These are phyloP conservation scores for Bocquillonia castaneifolia DNA, from an alignment of 441 rosid genomes.

Conservation along the genomic window DNA sequence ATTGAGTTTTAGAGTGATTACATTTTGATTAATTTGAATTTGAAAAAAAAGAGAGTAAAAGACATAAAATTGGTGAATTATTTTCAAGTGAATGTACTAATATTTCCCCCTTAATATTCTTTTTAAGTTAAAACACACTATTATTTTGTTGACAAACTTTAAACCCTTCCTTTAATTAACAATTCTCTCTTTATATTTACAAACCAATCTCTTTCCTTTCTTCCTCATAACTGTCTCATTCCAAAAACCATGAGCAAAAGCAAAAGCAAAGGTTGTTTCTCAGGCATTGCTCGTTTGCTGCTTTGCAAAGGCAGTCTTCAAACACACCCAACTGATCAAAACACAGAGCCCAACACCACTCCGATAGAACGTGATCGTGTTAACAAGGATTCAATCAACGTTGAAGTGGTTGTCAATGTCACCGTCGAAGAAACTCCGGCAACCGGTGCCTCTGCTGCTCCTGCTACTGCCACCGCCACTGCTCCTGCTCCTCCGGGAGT, in stretches of 20 bases:
- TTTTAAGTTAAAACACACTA: too few relatives aligned
- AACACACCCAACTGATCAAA: conserved; percentile 63
- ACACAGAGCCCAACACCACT: not conserved
- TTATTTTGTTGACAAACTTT: not conserved
- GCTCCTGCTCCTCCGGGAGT: conserved; percentile 45
- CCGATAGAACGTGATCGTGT: conserved; percentile 14
- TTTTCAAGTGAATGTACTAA: too few relatives aligned
- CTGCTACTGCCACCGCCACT: not conserved
- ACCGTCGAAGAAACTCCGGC: conserved; percentile 8
- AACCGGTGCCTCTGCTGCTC: not conserved
- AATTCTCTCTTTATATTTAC: not conserved
- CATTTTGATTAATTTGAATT: too few relatives aligned
- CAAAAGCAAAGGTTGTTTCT: conserved; percentile 58
- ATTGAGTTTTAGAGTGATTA: too few relatives aligned
- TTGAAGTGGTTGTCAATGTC: not conserved
- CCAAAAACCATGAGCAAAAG: conserved; percentile 29
- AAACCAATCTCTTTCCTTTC: conserved; percentile 5
- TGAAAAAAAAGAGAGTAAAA: too few relatives aligned
- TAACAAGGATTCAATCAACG: conserved; percentile 21
- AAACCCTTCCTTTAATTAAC: too few relatives aligned
- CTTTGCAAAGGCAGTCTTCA: conserved; percentile 67
- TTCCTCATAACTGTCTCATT: not conserved
- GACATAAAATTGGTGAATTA: too few relatives aligned
- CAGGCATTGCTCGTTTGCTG: conserved; percentile 47
- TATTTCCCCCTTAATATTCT: too few relatives aligned